A percentile compares a stretch with the other conserved stretches of the same genome.
Conservation (phyloP, 768 basidiomycete genomes). For the Lentinus tigrinus region DNA sequence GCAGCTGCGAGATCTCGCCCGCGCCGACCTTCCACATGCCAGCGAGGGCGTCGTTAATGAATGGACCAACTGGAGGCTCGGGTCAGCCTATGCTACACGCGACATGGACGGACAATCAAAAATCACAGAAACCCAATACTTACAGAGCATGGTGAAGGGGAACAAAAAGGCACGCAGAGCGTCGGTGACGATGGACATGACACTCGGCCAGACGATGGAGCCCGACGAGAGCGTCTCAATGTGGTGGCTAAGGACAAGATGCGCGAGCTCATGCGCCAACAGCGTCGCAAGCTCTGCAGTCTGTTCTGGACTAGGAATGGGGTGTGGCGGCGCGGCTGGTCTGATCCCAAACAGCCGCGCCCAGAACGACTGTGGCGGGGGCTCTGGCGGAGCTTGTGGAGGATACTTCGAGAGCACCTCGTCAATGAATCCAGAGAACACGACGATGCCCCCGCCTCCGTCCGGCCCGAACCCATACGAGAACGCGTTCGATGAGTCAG, state of each 20-base stretch:
- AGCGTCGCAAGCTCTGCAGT: conserved; percentile 87
- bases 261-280: conserved; percentile 90
- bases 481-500: conserved; percentile 86
- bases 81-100: background rate
- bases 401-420: conserved; percentile 65
- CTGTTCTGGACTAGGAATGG: conserved; percentile 73
- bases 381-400: conserved; percentile 11
- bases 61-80: conserved; percentile 66
- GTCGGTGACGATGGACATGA: conserved; percentile 76
- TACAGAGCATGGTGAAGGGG: conserved; percentile 79
- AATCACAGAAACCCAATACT: conserved; percentile 32
- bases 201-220: conserved; percentile 78
- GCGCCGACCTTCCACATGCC: conserved; percentile 76
- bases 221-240: conserved; percentile 87
- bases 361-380: conserved; percentile 36
- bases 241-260: conserved; percentile 88
- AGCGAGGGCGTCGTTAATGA: conserved; percentile 91
- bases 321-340: conserved; percentile 36
- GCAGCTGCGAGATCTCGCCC: conserved; percentile 68
- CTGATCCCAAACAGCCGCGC: conserved; percentile 40
- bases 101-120: conserved; percentile 24
- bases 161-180: conserved; percentile 77
- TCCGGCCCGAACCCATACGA: conserved; percentile 94
- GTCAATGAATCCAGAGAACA: conserved; percentile 92
- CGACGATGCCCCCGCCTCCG: conserved; percentile 89